phyloP scores from a whole-genome alignment of 257 asterid species.

The Plantago elongata region DNA sequence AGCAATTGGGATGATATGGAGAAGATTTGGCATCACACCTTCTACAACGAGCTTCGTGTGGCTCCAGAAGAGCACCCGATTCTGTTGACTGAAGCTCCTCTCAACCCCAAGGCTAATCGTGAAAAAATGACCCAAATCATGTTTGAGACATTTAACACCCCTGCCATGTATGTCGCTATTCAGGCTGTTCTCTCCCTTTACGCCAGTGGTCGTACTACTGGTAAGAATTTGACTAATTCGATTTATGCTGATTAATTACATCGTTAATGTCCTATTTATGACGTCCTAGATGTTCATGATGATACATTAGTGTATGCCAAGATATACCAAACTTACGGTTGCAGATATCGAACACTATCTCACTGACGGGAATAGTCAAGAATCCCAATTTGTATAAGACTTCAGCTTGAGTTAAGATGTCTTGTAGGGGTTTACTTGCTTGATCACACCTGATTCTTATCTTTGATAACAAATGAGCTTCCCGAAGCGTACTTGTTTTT shows the following conservation, averaged over 20 bases:
- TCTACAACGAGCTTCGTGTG: conserved; percentile 82
- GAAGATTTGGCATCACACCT: conserved; percentile 87
- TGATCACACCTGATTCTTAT: too few relatives aligned
- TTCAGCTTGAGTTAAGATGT: too few relatives aligned
- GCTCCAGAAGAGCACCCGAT: conserved; percentile 89
- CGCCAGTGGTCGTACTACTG: conserved; percentile 90
- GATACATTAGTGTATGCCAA: too few relatives aligned
- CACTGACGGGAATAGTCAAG: too few relatives aligned
- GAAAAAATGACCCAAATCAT: conserved; percentile 90
- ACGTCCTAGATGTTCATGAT: too few relatives aligned
- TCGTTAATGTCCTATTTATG: neutral
- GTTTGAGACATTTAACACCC: conserved; percentile 81
- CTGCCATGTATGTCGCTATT: conserved; percentile 87
- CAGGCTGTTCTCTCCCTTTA: conserved; percentile 88
- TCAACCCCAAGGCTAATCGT: conserved; percentile 87
- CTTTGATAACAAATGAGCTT: too few relatives aligned
- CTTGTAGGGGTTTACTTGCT: too few relatives aligned
- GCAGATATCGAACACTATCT: too few relatives aligned
- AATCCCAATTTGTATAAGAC: too few relatives aligned
- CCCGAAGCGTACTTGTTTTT: too few relatives aligned
- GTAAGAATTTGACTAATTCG: conserved; percentile 29
- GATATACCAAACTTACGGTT: too few relatives aligned
- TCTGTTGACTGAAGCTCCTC: conserved; percentile 81
- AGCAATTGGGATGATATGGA: conserved; percentile 96
- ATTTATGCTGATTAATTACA: neutral